Evolutionary conservation across 83 land plant species (phyloP).

Genomic region (Isoetes engelmannii): DNA sequence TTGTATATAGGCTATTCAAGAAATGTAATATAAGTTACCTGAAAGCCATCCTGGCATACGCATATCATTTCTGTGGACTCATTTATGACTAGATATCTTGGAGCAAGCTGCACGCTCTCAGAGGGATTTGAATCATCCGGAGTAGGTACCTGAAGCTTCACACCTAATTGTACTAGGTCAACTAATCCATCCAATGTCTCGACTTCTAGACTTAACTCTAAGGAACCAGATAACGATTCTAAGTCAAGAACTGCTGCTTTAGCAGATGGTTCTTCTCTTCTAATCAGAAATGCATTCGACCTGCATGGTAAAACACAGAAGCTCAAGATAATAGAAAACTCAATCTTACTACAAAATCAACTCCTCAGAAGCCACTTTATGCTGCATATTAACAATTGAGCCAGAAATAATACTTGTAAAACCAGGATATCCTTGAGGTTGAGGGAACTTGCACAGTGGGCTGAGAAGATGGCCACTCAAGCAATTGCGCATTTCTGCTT

Average conservation of each 20-base stretch:
- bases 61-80: conserved; percentile 46
- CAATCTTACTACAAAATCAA: background rate
- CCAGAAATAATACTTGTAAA: conserved; percentile 14
- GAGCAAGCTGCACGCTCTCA: conserved; percentile 39
- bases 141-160: conserved; percentile 36
- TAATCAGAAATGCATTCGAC: conserved; percentile 44
- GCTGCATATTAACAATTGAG: background rate
- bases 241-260: conserved; percentile 46
- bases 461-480: conserved; percentile 27
- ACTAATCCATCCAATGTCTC: conserved; percentile 29
- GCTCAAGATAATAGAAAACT: background rate
- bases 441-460: conserved; percentile 15
- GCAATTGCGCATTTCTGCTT: background rate
- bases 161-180: conserved; percentile 48
- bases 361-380: background rate
- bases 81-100: conserved; percentile 66
- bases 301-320: conserved; percentile 27
- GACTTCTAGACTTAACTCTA: conserved; percentile 52
- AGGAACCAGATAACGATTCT: conserved; percentile 65
- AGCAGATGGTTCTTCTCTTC: conserved; percentile 38
- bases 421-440: conserved; percentile 24
- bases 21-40: too few species aligned
- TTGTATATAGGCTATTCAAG: too few species aligned
- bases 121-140: conserved; percentile 44
- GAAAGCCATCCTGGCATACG: conserved; percentile 65